Conservation (phyloP, 2,329 filamentous ascomycete species). For the Colletotrichum sp. region DNA sequence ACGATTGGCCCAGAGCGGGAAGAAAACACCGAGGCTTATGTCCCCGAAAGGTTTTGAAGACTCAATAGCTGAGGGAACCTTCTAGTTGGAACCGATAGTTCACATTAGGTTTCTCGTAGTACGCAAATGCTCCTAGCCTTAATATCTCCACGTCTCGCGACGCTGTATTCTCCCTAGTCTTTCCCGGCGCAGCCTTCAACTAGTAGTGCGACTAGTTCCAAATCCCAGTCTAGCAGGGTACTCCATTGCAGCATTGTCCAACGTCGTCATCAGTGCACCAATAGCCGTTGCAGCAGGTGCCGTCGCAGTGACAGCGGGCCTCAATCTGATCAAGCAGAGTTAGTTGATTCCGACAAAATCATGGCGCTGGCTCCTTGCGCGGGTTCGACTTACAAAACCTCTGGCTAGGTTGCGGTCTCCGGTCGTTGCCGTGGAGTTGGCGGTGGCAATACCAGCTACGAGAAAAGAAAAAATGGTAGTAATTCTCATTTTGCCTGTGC, state of each 20-base stretch:
- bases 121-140: neutral
- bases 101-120: neutral
- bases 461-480: neutral
- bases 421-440: neutral
- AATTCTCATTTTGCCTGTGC: neutral
- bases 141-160: neutral
- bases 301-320: conserved; percentile 3
- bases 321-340: neutral
- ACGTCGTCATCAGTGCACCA: neutral
- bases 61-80: neutral
- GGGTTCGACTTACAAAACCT: neutral
- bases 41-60: neutral
- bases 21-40: neutral
- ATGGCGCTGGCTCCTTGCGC: neutral
- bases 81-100: neutral
- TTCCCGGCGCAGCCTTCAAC: neutral
- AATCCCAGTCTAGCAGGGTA: neutral
- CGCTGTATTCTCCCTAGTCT: neutral
- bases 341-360: neutral
- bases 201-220: neutral
- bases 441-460: neutral
- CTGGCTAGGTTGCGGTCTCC: neutral
- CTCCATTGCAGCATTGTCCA: neutral
- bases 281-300: neutral
- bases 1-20: neutral